phyloP scores from a whole-genome alignment of 768 basidiomycete species.

The Leucocoprinus birnbaumii region DNA sequence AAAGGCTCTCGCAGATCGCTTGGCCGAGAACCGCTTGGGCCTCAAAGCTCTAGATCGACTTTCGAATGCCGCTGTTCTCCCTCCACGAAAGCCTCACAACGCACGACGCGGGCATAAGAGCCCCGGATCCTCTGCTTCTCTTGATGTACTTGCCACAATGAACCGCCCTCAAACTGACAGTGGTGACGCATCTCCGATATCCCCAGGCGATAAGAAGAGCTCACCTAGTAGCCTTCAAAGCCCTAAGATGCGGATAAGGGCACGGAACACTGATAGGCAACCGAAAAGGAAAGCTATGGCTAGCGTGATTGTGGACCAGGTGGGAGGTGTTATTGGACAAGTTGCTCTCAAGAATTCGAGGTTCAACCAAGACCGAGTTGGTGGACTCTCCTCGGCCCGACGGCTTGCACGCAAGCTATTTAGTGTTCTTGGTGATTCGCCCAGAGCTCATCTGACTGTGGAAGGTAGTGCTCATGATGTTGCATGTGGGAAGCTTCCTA shows the following conservation, averaged over 20 bases:
- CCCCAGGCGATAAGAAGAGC: slow-evolving; percentile 9
- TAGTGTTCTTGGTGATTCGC: slow-evolving; percentile 53
- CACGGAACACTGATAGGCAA: slow-evolving; percentile 27
- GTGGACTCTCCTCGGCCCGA: slow-evolving; percentile 60
- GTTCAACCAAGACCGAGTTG: slow-evolving; percentile 44
- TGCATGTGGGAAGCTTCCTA: not conserved
- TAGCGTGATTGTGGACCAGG: slow-evolving; percentile 69
- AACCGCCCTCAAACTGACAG: not conserved
- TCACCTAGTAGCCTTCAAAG: no score
- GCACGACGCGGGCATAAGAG: slow-evolving; percentile 45
- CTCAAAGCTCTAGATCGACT: slow-evolving; percentile 69
- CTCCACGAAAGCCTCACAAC: slow-evolving; percentile 35
- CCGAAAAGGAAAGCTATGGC: slow-evolving; percentile 52
- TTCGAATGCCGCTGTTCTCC: slow-evolving; percentile 58
- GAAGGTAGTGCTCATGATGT: slow-evolving; percentile 44
- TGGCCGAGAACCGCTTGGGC: slow-evolving; percentile 67
- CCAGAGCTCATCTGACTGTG: slow-evolving; percentile 59
- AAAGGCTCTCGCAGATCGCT: slow-evolving; percentile 70
- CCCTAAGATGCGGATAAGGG: slow-evolving; percentile 5
- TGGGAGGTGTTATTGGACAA: slow-evolving; percentile 66
- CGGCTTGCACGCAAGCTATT: slow-evolving; percentile 70
- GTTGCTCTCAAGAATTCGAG: slow-evolving; percentile 67
- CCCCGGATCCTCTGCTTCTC: slow-evolving; percentile 32
- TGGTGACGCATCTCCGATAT: not conserved
- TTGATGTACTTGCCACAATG: slow-evolving; percentile 26